Conservation (phyloP, 495 filamentous ascomycete species). For the Aspergillus bertholletiae region DNA sequence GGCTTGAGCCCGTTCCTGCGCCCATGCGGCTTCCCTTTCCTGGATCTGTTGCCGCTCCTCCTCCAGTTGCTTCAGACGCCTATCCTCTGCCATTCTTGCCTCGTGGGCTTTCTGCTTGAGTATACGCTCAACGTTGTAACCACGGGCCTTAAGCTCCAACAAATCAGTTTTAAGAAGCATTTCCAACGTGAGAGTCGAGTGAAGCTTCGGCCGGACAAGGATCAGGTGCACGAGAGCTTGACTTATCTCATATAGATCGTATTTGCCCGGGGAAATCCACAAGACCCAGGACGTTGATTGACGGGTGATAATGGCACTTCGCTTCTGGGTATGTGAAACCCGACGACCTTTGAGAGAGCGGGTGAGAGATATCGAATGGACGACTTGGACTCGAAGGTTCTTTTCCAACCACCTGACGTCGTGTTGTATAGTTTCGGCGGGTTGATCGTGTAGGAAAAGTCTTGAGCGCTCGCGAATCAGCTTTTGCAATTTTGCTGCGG, state of each 20-base stretch:
- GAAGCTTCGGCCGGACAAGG: constrained; percentile 76
- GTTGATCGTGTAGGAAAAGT: constrained; percentile 78
- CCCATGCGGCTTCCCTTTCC: constrained; percentile 57
- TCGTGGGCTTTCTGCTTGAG: constrained; percentile 80
- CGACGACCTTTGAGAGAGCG: constrained; percentile 65
- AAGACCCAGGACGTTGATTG: constrained; percentile 45
- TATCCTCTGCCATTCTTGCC: constrained; percentile 77
- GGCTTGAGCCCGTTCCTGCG: constrained; percentile 30
- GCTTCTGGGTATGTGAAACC: constrained; percentile 63
- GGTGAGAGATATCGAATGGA: constrained; percentile 69
- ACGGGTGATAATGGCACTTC: constrained; percentile 62
- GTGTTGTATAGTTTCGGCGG: constrained; percentile 65
- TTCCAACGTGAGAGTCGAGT: constrained; percentile 81
- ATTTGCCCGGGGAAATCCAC: constrained; percentile 57
- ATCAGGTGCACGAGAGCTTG: constrained; percentile 75
- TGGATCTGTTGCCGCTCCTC: constrained; percentile 64
- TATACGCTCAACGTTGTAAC: constrained; percentile 94
- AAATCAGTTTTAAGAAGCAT: constrained; percentile 82
- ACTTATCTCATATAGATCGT: constrained; percentile 85
- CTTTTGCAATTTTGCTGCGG: constrained; percentile 61
- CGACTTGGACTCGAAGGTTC: constrained; percentile 72
- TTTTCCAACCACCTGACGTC: constrained; percentile 87
- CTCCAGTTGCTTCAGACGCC: constrained; percentile 71
- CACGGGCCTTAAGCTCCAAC: constrained; percentile 69
- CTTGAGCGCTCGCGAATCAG: constrained; percentile 81